Conservation (phyloP, 2,329 filamentous ascomycete genomes). For the Calonectria hawksworthii region DNA sequence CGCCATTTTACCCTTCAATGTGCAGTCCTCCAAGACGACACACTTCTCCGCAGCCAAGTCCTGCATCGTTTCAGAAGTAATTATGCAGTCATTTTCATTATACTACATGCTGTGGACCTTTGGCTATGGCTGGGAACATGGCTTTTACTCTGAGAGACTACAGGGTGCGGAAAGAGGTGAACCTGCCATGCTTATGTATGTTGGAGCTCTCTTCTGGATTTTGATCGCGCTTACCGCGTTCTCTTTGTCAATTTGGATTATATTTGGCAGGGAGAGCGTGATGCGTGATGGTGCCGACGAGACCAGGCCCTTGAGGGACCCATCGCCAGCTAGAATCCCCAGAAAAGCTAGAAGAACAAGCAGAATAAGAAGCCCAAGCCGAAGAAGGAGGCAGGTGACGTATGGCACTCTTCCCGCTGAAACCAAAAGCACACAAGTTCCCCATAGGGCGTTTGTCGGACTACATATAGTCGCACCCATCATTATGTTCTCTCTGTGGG, state of each 20-base stretch:
- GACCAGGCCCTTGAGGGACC: neutral
- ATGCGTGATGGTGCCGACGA: neutral
- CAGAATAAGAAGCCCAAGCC: too few species aligned
- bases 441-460: neutral
- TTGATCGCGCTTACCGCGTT: neutral
- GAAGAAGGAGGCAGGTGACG: neutral
- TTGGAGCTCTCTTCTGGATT: constrained; percentile 27
- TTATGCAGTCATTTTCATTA: constrained; percentile 7
- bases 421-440: too few species aligned
- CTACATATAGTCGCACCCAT: neutral
- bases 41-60: constrained; percentile 3
- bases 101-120: constrained; percentile 20
- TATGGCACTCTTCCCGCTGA: constrained; percentile 10
- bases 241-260: fast-evolving
- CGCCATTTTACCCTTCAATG: neutral
- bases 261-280: neutral
- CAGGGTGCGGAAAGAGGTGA: neutral
- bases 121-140: constrained; percentile 5
- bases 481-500: neutral
- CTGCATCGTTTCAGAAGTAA: neutral
- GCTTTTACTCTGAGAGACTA: constrained; percentile 13
- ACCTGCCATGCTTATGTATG: constrained; percentile 22
- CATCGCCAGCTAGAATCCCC: neutral
- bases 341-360: neutral
- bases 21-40: neutral